These are phyloP conservation scores for Nemophila menziesii DNA, from an alignment of 257 asterid species.

Conservation along the genomic window DNA sequence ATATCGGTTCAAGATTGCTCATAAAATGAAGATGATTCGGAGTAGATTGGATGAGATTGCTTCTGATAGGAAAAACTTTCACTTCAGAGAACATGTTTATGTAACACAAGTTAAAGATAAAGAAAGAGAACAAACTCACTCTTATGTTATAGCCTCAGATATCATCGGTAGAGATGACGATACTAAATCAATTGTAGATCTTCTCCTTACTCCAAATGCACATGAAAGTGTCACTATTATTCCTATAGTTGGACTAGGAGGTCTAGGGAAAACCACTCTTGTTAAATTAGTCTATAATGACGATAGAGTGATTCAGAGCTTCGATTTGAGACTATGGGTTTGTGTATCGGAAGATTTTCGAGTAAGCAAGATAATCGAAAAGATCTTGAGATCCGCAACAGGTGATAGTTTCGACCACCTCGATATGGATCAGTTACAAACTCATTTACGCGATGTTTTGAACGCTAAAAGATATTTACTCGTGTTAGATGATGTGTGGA, in stretches of 20 bases:
- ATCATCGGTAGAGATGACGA: slow-evolving; percentile 41
- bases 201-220: slow-evolving; percentile 16
- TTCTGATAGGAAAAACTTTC: slow-evolving; percentile 32
- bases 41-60: slow-evolving; percentile 31
- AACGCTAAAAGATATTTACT: slow-evolving; percentile 25
- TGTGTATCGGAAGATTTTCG: slow-evolving; percentile 35
- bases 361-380: slow-evolving; percentile 29
- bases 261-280: slow-evolving; percentile 44
- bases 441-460: slow-evolving; percentile 16
- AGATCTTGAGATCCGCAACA: slow-evolving; percentile 24
- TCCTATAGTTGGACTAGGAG: slow-evolving; percentile 45
- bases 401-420: slow-evolving; percentile 27
- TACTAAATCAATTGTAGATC: slow-evolving; percentile 23
- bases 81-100: slow-evolving; percentile 21
- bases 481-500: slow-evolving; percentile 52
- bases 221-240: slow-evolving; percentile 28
- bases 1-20: slow-evolving; percentile 24
- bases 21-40: slow-evolving; percentile 20
- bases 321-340: slow-evolving; percentile 41
- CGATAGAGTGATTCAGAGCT: slow-evolving; percentile 17
- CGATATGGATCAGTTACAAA: slow-evolving; percentile 37
- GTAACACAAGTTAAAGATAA: slow-evolving; percentile 9
- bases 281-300: slow-evolving; percentile 39
- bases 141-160: slow-evolving; percentile 40
- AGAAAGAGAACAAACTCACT: slow-evolving; percentile 41